phyloP scores from a whole-genome alignment of 1,284 basidiomycete species.

The Serendipita sp. region DNA sequence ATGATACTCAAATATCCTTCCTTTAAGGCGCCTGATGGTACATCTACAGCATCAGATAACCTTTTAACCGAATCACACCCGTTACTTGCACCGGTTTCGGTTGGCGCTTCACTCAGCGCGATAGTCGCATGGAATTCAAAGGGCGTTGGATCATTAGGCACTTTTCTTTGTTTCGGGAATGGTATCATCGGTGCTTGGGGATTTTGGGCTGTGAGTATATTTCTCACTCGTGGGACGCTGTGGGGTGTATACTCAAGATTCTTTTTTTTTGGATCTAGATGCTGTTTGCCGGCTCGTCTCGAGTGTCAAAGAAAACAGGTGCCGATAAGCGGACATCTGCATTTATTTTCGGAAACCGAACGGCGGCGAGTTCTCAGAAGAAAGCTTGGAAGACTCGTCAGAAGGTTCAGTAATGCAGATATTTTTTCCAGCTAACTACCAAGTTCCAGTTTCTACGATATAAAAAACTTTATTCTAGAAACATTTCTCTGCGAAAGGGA shows the following conservation, averaged over 20 bases:
- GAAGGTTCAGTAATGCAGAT: background rate
- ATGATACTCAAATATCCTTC: conserved; percentile 6
- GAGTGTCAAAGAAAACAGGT: conserved; percentile 54
- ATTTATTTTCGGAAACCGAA: conserved; percentile 63
- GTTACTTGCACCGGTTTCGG: conserved; percentile 42
- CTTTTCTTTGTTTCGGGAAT: conserved; percentile 35
- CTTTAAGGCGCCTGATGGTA: background rate
- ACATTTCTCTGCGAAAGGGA: too few relatives aligned
- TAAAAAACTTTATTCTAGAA: too few relatives aligned
- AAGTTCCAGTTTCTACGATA: too few relatives aligned
- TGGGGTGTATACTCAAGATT: background rate
- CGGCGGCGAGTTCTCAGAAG: conserved; percentile 55
- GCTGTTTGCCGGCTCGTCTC: conserved; percentile 42
- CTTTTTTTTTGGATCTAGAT: conserved; percentile 29
- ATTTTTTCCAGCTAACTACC: too few relatives aligned
- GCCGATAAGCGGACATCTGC: conserved; percentile 66
- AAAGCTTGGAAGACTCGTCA: conserved; percentile 35
- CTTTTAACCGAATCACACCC: conserved; percentile 31
- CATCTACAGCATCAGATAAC: conserved; percentile 10
- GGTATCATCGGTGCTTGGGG: conserved; percentile 47
- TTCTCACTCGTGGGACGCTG: conserved; percentile 8
- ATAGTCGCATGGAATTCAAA: conserved; percentile 50
- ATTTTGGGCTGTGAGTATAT: conserved; percentile 49
- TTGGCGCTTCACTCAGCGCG: conserved; percentile 36
- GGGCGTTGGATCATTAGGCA: conserved; percentile 40